Conservation (phyloP, 2,329 filamentous ascomycete species). For the Aspergillus melleus region DNA sequence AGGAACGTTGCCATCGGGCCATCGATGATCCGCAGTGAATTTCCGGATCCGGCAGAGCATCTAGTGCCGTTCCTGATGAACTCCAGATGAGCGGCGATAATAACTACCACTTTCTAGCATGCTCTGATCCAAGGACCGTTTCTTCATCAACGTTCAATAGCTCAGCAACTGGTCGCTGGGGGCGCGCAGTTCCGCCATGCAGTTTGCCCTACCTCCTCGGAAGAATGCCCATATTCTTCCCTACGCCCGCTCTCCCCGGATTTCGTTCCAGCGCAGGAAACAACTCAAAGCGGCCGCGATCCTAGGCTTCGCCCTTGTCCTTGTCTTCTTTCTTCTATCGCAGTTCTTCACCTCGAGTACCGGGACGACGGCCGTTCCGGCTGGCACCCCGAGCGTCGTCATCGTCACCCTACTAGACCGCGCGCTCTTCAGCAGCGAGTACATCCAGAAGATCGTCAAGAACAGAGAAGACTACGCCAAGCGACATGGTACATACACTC, state of each 20-base stretch:
- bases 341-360: conserved; percentile 35
- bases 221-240: conserved; percentile 76
- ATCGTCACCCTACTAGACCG: conserved; percentile 83
- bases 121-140: conserved; percentile 4
- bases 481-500: conserved; percentile 69
- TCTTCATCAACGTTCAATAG: conserved; percentile 9
- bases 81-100: not conserved
- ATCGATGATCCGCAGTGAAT: conserved; percentile 21
- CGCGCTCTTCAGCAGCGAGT: conserved; percentile 61
- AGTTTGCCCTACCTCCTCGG: conserved; percentile 84
- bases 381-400: conserved; percentile 58
- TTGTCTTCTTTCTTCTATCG: conserved; percentile 62
- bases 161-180: conserved; percentile 23
- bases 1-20: conserved; percentile 9
- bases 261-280: conserved; percentile 54
- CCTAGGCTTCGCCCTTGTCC: conserved; percentile 55
- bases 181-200: conserved; percentile 57
- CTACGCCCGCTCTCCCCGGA: conserved; percentile 55
- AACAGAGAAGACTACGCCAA: conserved; percentile 84
- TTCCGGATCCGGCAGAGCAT: conserved; percentile 20
- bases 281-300: conserved; percentile 62
- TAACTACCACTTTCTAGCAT: conserved; percentile 4
- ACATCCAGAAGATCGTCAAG: conserved; percentile 71
- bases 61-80: conserved; percentile 2
- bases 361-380: conserved; percentile 25